phyloP scores from a whole-genome alignment of 768 basidiomycete species.

The Pluteus cervinus region DNA sequence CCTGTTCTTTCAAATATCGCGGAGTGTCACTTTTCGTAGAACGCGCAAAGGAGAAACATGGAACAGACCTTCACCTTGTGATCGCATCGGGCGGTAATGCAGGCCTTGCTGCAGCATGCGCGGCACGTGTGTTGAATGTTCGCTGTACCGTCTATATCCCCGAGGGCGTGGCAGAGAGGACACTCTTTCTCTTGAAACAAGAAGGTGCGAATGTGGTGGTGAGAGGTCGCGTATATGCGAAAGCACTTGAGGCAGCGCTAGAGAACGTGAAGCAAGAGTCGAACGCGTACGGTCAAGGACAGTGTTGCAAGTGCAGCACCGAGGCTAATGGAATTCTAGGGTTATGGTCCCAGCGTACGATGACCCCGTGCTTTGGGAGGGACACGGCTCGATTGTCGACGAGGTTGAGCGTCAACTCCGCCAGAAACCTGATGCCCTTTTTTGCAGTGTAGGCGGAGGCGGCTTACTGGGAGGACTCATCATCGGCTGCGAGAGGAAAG shows the following conservation, averaged over 20 bases:
- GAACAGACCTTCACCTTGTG: constrained; percentile 51
- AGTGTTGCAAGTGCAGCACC: not conserved
- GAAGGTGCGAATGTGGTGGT: constrained; percentile 55
- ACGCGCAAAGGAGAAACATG: constrained; percentile 41
- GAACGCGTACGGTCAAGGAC: constrained; percentile 41
- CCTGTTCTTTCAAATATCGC: constrained; percentile 73
- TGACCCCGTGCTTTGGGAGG: constrained; percentile 64
- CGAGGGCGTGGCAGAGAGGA: constrained; percentile 39
- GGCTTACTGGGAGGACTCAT: constrained; percentile 69
- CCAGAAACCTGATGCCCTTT: constrained; percentile 59
- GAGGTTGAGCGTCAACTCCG: constrained; percentile 56
- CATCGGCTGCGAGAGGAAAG: constrained; percentile 52
- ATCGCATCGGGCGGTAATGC: constrained; percentile 80
- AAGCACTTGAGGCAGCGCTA: constrained; percentile 49
- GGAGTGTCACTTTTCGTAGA: constrained; percentile 62
- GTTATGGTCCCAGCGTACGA: constrained; percentile 72
- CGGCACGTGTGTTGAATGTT: constrained; percentile 46
- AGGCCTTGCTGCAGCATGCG: constrained; percentile 65
- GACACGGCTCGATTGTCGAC: constrained; percentile 66
- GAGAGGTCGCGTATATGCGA: constrained; percentile 51
- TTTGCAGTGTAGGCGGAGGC: constrained; percentile 75
- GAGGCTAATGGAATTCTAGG: constrained; percentile 24
- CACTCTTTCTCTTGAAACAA: constrained; percentile 41
- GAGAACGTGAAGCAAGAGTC: constrained; percentile 35
- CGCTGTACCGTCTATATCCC: constrained; percentile 69